Conservation (phyloP, 345 rosid genomes). For the Euphorbia peplus region DNA sequence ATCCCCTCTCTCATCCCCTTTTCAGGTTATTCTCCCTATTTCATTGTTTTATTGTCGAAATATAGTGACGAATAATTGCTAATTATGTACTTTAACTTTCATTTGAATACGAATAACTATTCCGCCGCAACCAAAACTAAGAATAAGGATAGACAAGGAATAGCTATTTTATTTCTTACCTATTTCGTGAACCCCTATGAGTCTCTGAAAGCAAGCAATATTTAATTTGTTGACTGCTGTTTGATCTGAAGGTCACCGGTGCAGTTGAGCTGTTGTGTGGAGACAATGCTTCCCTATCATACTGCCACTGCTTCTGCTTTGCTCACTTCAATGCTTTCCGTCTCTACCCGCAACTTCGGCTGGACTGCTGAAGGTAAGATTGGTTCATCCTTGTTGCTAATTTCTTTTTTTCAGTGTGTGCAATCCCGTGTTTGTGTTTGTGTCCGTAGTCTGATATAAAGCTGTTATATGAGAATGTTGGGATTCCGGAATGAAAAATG, state of each 20-base stretch:
- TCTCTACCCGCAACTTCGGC: constrained; percentile 47
- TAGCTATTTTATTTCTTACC: too few species aligned
- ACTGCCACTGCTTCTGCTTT: constrained; percentile 82
- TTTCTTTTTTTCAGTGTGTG: background rate
- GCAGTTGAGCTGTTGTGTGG: constrained; percentile 72
- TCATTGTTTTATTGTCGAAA: background rate
- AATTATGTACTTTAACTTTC: too few species aligned
- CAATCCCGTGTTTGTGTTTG: too few species aligned
- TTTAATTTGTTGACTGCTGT: background rate
- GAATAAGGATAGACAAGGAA: too few species aligned
- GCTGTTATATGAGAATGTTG: too few species aligned
- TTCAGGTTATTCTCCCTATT: constrained; percentile 45
- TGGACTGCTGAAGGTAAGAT: constrained; percentile 76
- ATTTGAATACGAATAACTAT: too few species aligned
- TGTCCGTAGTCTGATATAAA: too few species aligned
- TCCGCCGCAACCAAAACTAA: too few species aligned
- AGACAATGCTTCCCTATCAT: constrained; percentile 79
- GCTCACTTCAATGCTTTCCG: constrained; percentile 80
- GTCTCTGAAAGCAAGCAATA: background rate
- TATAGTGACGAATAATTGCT: too few species aligned
- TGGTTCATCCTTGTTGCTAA: too few species aligned
- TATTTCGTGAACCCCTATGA: too few species aligned
- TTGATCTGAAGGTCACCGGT: constrained; percentile 57
- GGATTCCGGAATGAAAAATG: too few species aligned
- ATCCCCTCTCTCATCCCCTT: constrained; percentile 45